Percentiles rank a stretch among this genome's conserved stretches.
Conservation (phyloP, 768 basidiomycete species). For the Mycena kentingensis region DNA sequence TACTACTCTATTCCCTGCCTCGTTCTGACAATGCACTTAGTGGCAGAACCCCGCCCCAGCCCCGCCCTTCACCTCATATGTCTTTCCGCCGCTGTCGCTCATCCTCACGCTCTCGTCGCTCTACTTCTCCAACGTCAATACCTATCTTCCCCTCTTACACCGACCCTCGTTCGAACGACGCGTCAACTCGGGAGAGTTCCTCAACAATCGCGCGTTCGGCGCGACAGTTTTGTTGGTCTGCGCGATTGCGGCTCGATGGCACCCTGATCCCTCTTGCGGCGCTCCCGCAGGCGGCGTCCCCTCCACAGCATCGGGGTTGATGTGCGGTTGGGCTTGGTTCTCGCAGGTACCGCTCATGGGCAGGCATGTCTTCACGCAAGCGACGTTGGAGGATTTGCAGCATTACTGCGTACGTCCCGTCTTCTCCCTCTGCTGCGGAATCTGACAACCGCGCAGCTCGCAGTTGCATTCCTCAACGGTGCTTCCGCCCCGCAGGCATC, state of each 20-base stretch:
- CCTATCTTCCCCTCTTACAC: constrained; percentile 68
- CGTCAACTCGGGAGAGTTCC: constrained; percentile 50
- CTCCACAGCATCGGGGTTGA: constrained; percentile 28
- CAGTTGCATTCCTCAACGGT: constrained; percentile 53
- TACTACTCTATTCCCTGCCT: background rate
- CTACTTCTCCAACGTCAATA: constrained; percentile 62
- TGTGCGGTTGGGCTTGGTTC: constrained; percentile 68
- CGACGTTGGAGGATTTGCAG: constrained; percentile 75
- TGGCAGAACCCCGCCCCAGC: constrained; percentile 24
- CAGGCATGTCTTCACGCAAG: constrained; percentile 60
- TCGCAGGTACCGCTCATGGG: constrained; percentile 67
- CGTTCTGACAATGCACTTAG: background rate
- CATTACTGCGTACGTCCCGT: constrained; percentile 49
- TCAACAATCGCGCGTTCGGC: constrained; percentile 52
- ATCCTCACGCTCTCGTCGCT: constrained; percentile 53
- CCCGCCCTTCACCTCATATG: too few relatives aligned
- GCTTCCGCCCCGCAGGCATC: constrained; percentile 60
- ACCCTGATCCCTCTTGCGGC: constrained; percentile 57
- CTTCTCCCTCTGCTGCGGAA: background rate
- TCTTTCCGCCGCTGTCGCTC: constrained; percentile 58
- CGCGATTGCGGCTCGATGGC: constrained; percentile 62
- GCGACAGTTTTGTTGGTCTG: constrained; percentile 67
- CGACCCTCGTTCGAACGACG: constrained; percentile 62
- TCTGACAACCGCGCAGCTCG: constrained; percentile 41
- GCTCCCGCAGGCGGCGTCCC: background rate